Percentiles rank a stretch among this genome's conserved stretches.
Conservation (phyloP, 108 stramenopile genomes). For the Fistulifera pelliculosa region DNA sequence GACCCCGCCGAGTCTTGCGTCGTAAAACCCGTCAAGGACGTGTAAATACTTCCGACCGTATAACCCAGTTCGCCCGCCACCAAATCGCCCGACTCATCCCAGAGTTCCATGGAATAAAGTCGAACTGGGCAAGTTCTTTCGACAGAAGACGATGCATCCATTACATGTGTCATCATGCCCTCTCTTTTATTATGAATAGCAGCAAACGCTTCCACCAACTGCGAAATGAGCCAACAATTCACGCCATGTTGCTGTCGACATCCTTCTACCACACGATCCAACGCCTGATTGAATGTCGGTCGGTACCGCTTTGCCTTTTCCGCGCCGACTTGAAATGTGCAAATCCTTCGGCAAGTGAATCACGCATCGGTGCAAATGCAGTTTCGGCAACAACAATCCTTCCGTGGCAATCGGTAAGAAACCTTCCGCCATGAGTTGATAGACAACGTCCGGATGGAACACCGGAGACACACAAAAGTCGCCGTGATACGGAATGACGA, state of each 20-base stretch:
- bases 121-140: slow-evolving; percentile 37
- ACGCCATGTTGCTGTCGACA: slow-evolving; percentile 70
- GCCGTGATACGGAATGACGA: slow-evolving; percentile 50
- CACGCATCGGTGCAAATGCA: slow-evolving; percentile 69
- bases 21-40: slow-evolving; percentile 76
- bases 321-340: slow-evolving; percentile 61
- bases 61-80: slow-evolving; percentile 83
- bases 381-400: slow-evolving; percentile 59
- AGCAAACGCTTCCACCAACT: slow-evolving; percentile 55
- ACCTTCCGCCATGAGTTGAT: slow-evolving; percentile 75
- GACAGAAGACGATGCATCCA: slow-evolving; percentile 2
- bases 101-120: slow-evolving; percentile 75
- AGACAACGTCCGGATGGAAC: slow-evolving; percentile 54
- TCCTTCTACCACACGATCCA: slow-evolving; percentile 59
- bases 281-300: slow-evolving; percentile 57
- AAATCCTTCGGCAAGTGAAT: slow-evolving; percentile 33
- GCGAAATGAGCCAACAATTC: slow-evolving; percentile 72
- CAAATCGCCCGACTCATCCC: slow-evolving; percentile 40
- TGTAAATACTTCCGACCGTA: slow-evolving; percentile 69
- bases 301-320: slow-evolving; percentile 54
- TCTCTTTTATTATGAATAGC: slow-evolving; percentile 24
- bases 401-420: slow-evolving; percentile 78
- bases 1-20: slow-evolving; percentile 60
- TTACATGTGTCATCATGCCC: background rate
- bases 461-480: slow-evolving; percentile 60